Percentiles rank a stretch among this genome's conserved stretches.
Evolutionary conservation across 1,284 basidiomycete species (phyloP).

Genomic region (Pseudozyma pruni): DNA sequence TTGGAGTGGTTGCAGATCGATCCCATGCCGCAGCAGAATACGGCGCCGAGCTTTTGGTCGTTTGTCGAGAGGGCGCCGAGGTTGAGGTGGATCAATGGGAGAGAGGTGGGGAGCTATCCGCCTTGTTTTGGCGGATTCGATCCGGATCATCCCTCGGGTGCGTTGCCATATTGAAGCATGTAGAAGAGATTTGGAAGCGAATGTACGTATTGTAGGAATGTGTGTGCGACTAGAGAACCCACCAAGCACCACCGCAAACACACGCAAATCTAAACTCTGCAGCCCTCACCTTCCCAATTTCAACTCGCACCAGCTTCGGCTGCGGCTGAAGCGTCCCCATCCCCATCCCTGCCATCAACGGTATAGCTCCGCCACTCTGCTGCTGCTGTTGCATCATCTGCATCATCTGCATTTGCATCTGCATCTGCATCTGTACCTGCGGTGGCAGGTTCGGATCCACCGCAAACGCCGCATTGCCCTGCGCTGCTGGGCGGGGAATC

Average conservation of each 20-base stretch:
- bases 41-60: constrained; percentile 36
- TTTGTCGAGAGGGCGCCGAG: constrained; percentile 19
- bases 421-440: constrained; percentile 31
- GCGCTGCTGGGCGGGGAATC: not conserved
- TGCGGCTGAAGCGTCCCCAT: constrained; percentile 8
- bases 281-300: not conserved
- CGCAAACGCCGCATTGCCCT: not conserved
- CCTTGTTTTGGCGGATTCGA: constrained; percentile 32
- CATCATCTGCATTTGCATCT: constrained; percentile 30
- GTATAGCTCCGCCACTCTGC: constrained; percentile 2
- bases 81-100: constrained; percentile 19
- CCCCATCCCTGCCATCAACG: not conserved
- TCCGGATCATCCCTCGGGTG: constrained; percentile 13
- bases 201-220: too few species aligned
- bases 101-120: constrained; percentile 8
- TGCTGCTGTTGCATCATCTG: constrained; percentile 20
- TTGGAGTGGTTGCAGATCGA: constrained; percentile 21
- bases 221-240: constrained; percentile 43
- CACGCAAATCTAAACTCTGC: constrained; percentile 17
- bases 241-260: constrained; percentile 43
- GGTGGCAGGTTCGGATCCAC: constrained; percentile 25
- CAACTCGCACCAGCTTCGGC: constrained; percentile 19
- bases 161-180: constrained; percentile 22
- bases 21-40: constrained; percentile 45
- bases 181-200: too few species aligned